Evolutionary conservation across 768 basidiomycete species (phyloP), one percentile per base, ranked within the genome.

Genomic region (Lactarius deliciosus): DNA sequence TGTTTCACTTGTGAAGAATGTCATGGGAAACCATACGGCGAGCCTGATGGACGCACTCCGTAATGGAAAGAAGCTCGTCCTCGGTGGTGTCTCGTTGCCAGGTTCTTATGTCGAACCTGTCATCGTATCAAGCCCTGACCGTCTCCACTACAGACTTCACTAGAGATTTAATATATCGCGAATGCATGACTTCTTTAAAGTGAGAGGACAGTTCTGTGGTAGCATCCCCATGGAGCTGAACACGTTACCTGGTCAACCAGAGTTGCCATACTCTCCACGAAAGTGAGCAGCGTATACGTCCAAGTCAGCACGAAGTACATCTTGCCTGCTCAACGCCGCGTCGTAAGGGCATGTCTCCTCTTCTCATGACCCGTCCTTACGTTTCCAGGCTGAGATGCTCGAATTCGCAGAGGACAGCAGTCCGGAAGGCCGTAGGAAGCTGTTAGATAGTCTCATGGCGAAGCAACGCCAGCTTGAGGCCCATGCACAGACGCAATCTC

Each of bases 151-250:
- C 16, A 38, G 57, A 58, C 57, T 58, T 58, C 25, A 36, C 57
- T 8, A 58, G 38, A 25, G 36, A 58, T n/a, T 7, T 58, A 34
- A 58, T 58, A 22, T 58, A 40, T 40, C 38, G 57, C 57, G 36
- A 58, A 58, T 58, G 57, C 36, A 58, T 58, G 57, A 28, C 36
- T 58, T 38, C 38, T 38, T 58, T 58, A n/a, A 58, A 58, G 57
- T 36, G 38, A 36, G 57, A 9, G 5, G 11, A 40, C 6, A n/a
- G 4, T 18, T 34, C 30, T 20, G 32, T 34, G 32, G 32, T 34
- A 18, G 30, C 22, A 34, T 34, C 32, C 20, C 18, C 18, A 34
- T 20, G 25, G 7, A 56, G 18, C 54, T 56, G 28, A 56, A 32
- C 20, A 15, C 28, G 55, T 56, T 56, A n/a, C 55, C 55, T 56